These are phyloP conservation scores for Eleusine indica DNA, from an alignment of 176 grass and related monocot species.

Conservation along the genomic window DNA sequence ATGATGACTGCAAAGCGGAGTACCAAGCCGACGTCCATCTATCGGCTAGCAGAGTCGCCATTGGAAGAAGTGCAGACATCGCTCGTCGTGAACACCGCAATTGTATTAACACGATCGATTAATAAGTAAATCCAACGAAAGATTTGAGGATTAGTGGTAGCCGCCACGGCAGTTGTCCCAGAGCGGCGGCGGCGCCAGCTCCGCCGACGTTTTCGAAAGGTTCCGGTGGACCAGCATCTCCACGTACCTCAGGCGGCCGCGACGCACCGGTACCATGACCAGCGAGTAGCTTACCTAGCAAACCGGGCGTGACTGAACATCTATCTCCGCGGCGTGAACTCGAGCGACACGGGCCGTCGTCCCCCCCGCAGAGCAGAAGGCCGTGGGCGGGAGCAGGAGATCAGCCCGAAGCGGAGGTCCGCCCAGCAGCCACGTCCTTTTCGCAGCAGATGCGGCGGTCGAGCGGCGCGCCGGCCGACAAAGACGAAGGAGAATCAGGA, in stretches of 20 bases:
- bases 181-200: background rate
- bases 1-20: too few species aligned
- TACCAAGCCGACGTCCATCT: too few species aligned
- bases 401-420: background rate
- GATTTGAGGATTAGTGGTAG: too few species aligned
- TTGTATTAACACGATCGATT: too few species aligned
- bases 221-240: background rate
- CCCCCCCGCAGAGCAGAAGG: background rate
- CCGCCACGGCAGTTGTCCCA: conserved; percentile 21
- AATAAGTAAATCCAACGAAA: too few species aligned
- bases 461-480: background rate
- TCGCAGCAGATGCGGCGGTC: background rate
- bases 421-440: background rate
- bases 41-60: too few species aligned
- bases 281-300: too few species aligned
- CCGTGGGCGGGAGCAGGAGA: background rate
- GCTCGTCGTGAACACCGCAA: too few species aligned
- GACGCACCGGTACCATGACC: too few species aligned
- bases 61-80: too few species aligned
- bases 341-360: background rate
- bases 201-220: too few species aligned
- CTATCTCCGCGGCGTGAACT: background rate
- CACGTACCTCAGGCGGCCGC: background rate
- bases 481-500: background rate
- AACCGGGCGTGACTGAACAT: background rate